Conservation (phyloP, 352 stramenopile genomes). For the Lagenidium giganteum region DNA sequence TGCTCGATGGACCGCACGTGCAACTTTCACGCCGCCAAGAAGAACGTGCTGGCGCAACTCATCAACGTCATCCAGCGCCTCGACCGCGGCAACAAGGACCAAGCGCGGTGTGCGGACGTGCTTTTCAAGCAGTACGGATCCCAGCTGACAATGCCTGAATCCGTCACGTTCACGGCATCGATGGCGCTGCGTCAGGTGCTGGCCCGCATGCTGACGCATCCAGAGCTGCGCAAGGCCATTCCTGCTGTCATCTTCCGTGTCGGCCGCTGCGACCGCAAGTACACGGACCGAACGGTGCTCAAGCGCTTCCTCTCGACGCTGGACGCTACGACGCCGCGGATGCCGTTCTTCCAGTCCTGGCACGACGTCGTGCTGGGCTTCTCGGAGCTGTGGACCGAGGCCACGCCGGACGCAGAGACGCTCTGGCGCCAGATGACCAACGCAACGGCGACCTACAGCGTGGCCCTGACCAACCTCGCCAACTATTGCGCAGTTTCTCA, state of each 20-base stretch:
- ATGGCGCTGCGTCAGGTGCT: conserved; percentile 43
- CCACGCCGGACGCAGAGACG: conserved; percentile 31
- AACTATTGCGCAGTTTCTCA: conserved; percentile 60
- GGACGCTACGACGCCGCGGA: background rate
- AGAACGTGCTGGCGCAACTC: conserved; percentile 4
- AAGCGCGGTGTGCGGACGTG: too few species aligned
- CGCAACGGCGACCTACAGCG: conserved; percentile 34
- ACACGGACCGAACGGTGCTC: too few species aligned
- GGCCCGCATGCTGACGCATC: conserved; percentile 37
- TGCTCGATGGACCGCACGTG: conserved; percentile 42
- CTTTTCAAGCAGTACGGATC: too few species aligned
- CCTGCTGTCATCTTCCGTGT: conserved; percentile 51
- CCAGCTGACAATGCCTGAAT: too few species aligned
- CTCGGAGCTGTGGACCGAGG: conserved; percentile 68
- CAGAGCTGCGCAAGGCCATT: conserved; percentile 48
- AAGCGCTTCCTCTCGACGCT: conserved; percentile 30
- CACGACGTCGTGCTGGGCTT: too few species aligned
- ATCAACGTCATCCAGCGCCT: conserved; percentile 7
- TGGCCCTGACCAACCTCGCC: conserved; percentile 33
- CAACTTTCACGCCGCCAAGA: conserved; percentile 9
- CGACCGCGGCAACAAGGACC: conserved; percentile 4
- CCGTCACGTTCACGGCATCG: too few species aligned
- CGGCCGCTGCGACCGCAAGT: conserved; percentile 40
- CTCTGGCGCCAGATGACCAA: conserved; percentile 43
- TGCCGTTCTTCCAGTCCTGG: conserved; percentile 25